A percentile compares a stretch with the other conserved stretches of the same genome.
Evolutionary conservation across 2,329 filamentous ascomycete species (phyloP).

Genomic region (Xylariaceae sp.): DNA sequence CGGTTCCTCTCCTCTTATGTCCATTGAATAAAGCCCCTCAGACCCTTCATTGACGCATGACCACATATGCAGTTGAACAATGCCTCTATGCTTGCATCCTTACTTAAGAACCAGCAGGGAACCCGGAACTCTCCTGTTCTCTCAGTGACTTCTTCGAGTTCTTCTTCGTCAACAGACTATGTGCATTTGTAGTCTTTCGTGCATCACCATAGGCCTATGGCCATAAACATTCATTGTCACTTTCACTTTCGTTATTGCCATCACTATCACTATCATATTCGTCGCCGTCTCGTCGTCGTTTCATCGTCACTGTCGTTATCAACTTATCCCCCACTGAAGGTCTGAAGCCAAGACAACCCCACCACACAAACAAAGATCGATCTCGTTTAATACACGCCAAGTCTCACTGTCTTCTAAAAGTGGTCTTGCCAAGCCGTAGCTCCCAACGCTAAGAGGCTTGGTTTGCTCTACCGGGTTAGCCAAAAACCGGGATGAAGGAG

Average conservation of each 20-base stretch:
- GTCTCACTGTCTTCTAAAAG: not conserved
- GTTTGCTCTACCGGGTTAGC: slow-evolving; percentile 1
- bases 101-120: not conserved
- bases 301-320: too few relatives aligned
- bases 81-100: not conserved
- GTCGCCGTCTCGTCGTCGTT: not conserved
- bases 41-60: not conserved
- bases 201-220: not conserved
- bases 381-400: not conserved
- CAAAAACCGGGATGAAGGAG: slow-evolving; percentile 16
- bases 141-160: not conserved
- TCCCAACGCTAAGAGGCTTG: slow-evolving; percentile 12
- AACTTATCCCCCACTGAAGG: too few relatives aligned
- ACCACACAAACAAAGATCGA: not conserved
- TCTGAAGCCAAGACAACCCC: not conserved
- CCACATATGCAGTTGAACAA: too few relatives aligned
- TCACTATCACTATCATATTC: not conserved
- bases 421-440: slow-evolving; percentile 12
- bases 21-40: not conserved
- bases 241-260: not conserved
- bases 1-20: not conserved
- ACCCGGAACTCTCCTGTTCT: not conserved
- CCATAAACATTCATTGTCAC: not conserved
- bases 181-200: not conserved
- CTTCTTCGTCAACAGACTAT: not conserved